Evolutionary conservation across 139 green algal species (phyloP).

Genomic region (Gonium pectorale): DNA sequence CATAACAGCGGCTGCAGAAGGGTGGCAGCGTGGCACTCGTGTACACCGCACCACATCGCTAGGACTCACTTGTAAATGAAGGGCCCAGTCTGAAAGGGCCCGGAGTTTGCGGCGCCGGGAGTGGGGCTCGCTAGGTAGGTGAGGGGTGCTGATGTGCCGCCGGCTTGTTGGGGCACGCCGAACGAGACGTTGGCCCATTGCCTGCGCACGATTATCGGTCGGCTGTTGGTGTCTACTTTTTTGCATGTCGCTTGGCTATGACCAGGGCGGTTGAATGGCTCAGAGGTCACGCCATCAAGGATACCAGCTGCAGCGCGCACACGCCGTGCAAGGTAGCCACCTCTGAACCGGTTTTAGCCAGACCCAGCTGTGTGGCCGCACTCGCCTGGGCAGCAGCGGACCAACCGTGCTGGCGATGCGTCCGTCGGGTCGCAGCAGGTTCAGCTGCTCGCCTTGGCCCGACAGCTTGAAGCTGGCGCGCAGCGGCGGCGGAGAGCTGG

Average conservation of each 20-base stretch:
- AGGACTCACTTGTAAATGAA: conserved; percentile 42
- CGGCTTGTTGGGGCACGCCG: conserved; percentile 21
- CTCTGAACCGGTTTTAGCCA: not conserved
- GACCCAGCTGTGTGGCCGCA: too few relatives aligned
- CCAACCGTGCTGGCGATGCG: not conserved
- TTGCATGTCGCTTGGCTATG: too few relatives aligned
- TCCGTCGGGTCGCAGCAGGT: conserved; percentile 17
- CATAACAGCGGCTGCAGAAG: too few relatives aligned
- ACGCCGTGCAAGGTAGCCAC: not conserved
- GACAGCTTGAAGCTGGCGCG: conserved; percentile 22
- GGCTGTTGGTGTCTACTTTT: too few relatives aligned
- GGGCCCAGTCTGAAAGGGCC: conserved; percentile 6
- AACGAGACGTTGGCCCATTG: conserved; percentile 29
- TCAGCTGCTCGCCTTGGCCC: not conserved
- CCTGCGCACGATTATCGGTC: too few relatives aligned
- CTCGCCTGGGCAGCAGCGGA: not conserved
- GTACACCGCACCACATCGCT: too few relatives aligned
- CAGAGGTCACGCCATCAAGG: too few relatives aligned
- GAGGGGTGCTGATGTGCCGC: not conserved
- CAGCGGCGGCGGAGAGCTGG: too few relatives aligned
- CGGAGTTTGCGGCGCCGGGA: conserved; percentile 42
- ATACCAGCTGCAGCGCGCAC: not conserved
- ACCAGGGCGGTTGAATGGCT: too few relatives aligned
- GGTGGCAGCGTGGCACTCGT: too few relatives aligned
- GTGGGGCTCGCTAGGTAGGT: conserved; percentile 47